These are phyloP conservation scores for Hymenoscyphus fraxineus DNA, from an alignment of 2,329 filamentous ascomycete species.

Conservation along the genomic window DNA sequence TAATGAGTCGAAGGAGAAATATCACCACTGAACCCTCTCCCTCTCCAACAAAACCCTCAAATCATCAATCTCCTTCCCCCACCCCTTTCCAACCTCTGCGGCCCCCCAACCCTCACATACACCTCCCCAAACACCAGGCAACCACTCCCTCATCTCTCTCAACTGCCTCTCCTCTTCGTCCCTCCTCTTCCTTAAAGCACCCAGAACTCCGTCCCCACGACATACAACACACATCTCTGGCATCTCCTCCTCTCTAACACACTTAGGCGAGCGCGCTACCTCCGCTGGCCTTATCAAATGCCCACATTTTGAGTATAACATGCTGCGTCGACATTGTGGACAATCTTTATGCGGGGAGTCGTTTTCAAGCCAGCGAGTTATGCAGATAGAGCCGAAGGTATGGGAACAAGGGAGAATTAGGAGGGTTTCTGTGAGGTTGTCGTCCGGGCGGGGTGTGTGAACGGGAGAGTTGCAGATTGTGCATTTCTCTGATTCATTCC, in stretches of 20 bases:
- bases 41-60: slow-evolving; percentile 29
- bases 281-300: slow-evolving; percentile 22
- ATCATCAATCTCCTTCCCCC: slow-evolving; percentile 19
- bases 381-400: slow-evolving; percentile 28
- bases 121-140: slow-evolving; percentile 23
- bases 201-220: slow-evolving; percentile 17
- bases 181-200: slow-evolving; percentile 15
- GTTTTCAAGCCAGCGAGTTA: slow-evolving; percentile 26
- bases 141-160: slow-evolving; percentile 15
- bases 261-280: slow-evolving; percentile 7
- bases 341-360: slow-evolving; percentile 26
- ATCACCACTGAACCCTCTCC: slow-evolving; percentile 29
- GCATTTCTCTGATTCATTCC: slow-evolving; percentile 12
- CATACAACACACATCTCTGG: slow-evolving; percentile 25
- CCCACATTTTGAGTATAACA: slow-evolving; percentile 28
- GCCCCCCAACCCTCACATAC: slow-evolving; percentile 13
- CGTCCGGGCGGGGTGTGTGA: slow-evolving; percentile 1
- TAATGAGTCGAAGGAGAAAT: not conserved
- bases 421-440: slow-evolving; percentile 21
- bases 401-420: slow-evolving; percentile 28
- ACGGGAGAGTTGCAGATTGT: slow-evolving; percentile 19
- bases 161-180: slow-evolving; percentile 19
- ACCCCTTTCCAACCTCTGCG: slow-evolving; percentile 20
- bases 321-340: slow-evolving; percentile 27
- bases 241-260: slow-evolving; percentile 22